Base-by-base conservation (phyloP, 805 yeast species). In the Cyberlindnera mississippiensis region DNA sequence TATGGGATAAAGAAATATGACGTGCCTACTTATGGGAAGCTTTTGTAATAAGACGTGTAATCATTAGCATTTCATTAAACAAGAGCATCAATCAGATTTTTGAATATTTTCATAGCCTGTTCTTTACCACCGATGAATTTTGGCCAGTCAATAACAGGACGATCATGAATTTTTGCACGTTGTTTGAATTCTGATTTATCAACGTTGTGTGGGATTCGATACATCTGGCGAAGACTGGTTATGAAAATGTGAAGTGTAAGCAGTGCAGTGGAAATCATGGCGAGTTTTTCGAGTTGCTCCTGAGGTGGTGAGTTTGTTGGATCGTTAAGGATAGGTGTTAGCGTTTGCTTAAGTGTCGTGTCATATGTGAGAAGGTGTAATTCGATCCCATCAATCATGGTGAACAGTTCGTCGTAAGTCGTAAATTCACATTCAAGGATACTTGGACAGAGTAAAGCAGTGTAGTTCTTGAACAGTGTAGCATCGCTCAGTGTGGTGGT, bases 391-490 rank as follows among this genome's bases (percentile, higher is more conserved):
- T 62, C 57, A 3, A 77, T 51, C 1, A 80, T 24, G 0, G 64
- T 44, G 35, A 72, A 68, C 0, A 76, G 70, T 38, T 82, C 87
- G 41, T 81, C 86, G 35, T 69, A 55, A 0, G 70, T 63, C 0
- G 52, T 48, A 33, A 78, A 69, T 2, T 62, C 63, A 13, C 71
- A 51, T 2, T 53, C 56, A 6, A 81, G 40, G 45, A 76, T 74
- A 2, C 60, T 41, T 1, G 68, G 57, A 7, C 73, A 37, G 44
- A 64, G 73, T 6, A 56, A 48, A 6, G 64, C 45, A 39, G 57
- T 68, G 27, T 59, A 54, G 13, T 61, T 52, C 18, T 60, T 55
- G 3, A 41, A 46, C 1, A 33, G 15, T 6, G 52, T 34, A 2
- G 45, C 38, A 29, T 49, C 35, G 29, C 46, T 29, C 48, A 52